Evolutionary conservation across 176 grass and related monocot genomes (phyloP).

Genomic region (Musa itinerans): DNA sequence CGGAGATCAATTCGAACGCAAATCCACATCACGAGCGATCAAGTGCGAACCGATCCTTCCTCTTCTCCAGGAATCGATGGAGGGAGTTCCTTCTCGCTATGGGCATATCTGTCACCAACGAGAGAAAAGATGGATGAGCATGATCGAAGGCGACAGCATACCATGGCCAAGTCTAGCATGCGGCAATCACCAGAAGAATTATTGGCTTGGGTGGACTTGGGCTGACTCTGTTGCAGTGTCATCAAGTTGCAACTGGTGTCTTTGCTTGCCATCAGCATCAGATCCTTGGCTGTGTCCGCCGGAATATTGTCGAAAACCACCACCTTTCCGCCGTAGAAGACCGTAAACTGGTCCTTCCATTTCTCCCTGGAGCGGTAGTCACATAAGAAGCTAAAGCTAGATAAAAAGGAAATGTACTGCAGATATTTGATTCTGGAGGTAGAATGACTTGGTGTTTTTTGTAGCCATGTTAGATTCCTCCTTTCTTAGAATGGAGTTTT

Average conservation of each 20-base stretch:
- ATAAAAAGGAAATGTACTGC: too few species aligned
- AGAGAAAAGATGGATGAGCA: too few species aligned
- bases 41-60: conserved; percentile 43
- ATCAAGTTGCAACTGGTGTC: neutral
- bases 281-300: conserved; percentile 25
- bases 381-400: too few species aligned
- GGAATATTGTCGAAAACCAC: conserved; percentile 42
- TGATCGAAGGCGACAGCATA: neutral
- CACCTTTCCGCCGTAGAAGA: conserved; percentile 56
- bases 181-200: conserved; percentile 27
- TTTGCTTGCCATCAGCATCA: conserved; percentile 28
- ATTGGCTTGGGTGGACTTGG: conserved; percentile 8
- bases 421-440: too few species aligned
- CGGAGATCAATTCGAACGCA: too few species aligned
- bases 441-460: too few species aligned
- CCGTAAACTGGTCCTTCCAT: conserved; percentile 30
- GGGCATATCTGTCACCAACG: conserved; percentile 30
- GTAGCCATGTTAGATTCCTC: too few species aligned
- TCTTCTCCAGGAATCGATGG: conserved; percentile 58
- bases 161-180: neutral
- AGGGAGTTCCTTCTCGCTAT: conserved; percentile 51
- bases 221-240: neutral
- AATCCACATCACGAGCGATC: too few species aligned
- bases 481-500: too few species aligned
- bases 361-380: conserved; percentile 1